Conservation (phyloP, 805 yeast genomes). For the Candida argentea region DNA sequence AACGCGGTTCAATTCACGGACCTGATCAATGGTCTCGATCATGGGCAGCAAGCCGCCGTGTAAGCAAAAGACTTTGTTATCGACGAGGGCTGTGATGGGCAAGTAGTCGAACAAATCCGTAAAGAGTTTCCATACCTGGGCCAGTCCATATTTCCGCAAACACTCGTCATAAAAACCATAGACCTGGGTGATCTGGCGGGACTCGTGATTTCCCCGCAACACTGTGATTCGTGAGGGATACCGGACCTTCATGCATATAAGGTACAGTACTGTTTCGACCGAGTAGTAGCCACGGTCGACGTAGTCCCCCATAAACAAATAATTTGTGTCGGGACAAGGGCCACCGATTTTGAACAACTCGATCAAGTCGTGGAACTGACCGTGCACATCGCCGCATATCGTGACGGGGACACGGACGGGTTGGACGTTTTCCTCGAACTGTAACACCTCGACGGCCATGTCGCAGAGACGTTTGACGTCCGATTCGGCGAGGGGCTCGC, state of each 20-base stretch:
- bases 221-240: constrained; percentile 88
- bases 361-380: constrained; percentile 91
- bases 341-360: constrained; percentile 85
- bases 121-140: constrained; percentile 87
- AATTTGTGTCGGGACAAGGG: constrained; percentile 41
- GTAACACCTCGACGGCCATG: constrained; percentile 86
- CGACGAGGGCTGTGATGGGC: constrained; percentile 90
- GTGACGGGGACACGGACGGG: constrained; percentile 95
- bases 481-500: constrained; percentile 74
- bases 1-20: constrained; percentile 78
- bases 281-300: constrained; percentile 89
- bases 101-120: constrained; percentile 88
- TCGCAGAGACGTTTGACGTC: constrained; percentile 74
- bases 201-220: constrained; percentile 90
- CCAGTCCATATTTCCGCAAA: constrained; percentile 83
- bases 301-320: constrained; percentile 51
- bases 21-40: constrained; percentile 89
- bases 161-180: constrained; percentile 96
- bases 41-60: constrained; percentile 95
- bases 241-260: constrained; percentile 87
- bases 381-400: constrained; percentile 95
- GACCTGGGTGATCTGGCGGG: constrained; percentile 92
- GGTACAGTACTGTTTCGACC: constrained; percentile 81
- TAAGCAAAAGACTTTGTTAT: constrained; percentile 79
- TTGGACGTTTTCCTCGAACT: constrained; percentile 88